Evolutionary conservation across 1,284 basidiomycete genomes (phyloP).

Genomic region (Cystobasidium pallidum): DNA sequence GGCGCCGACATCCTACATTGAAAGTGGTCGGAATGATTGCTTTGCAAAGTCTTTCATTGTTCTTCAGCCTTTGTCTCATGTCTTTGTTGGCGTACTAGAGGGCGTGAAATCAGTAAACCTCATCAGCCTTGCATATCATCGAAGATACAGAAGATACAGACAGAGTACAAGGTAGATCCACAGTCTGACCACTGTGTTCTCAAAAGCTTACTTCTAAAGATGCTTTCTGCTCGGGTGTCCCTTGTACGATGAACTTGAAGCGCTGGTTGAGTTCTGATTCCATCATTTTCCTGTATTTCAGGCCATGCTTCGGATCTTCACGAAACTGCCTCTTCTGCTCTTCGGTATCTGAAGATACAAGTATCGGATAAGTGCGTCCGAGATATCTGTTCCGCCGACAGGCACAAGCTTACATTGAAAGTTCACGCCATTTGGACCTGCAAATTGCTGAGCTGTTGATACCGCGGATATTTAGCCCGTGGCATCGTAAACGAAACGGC

Average conservation of each 20-base stretch:
- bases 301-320: conserved; percentile 48
- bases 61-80: conserved; percentile 45
- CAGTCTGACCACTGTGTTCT: background rate
- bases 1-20: conserved; percentile 32
- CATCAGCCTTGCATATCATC: no score
- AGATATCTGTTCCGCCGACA: background rate
- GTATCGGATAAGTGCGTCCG: no score
- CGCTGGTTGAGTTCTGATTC: conserved; percentile 53
- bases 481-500: no score
- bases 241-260: conserved; percentile 52
- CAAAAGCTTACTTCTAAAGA: conserved; percentile 6
- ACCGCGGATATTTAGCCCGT: background rate
- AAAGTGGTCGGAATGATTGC: conserved; percentile 48
- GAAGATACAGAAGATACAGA: no score
- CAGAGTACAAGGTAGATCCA: no score
- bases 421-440: conserved; percentile 47
- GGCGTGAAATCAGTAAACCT: background rate
- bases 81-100: conserved; percentile 44
- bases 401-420: conserved; percentile 44
- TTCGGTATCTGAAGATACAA: conserved; percentile 43
- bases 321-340: conserved; percentile 48
- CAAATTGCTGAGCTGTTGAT: conserved; percentile 43
- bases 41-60: conserved; percentile 49
- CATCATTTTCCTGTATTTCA: conserved; percentile 52
- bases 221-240: conserved; percentile 48